These are phyloP conservation scores for Cephaloascus albidus DNA, from an alignment of 805 yeast species.

Conservation along the genomic window DNA sequence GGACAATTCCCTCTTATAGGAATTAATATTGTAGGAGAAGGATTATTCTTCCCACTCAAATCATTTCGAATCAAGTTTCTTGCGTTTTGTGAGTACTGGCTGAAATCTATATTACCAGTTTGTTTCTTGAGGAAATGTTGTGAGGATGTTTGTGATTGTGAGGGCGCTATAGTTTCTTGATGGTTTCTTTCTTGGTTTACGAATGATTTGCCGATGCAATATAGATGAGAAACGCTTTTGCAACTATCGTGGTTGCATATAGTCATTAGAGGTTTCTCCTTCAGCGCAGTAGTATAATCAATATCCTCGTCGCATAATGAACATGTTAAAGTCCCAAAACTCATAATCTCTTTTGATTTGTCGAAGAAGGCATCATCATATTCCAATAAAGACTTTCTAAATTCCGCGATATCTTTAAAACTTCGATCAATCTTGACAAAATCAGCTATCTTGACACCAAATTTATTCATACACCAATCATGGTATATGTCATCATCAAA, in stretches of 20 bases:
- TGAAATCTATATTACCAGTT: background rate
- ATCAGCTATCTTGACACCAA: constrained; percentile 12
- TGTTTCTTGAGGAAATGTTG: background rate
- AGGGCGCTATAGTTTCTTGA: background rate
- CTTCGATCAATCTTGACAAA: constrained; percentile 8
- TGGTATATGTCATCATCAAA: constrained; percentile 23
- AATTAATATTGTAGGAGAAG: constrained; percentile 6
- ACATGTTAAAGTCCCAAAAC: constrained; percentile 16
- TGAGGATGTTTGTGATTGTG: background rate
- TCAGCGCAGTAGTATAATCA: constrained; percentile 23
- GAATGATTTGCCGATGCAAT: constrained; percentile 21
- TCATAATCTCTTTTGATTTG: constrained; percentile 9
- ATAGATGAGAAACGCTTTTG: constrained; percentile 21
- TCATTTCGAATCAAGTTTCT: background rate
- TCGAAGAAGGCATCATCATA: constrained; percentile 6
- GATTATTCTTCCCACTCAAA: background rate
- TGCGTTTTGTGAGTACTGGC: background rate
- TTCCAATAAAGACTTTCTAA: constrained; percentile 9
- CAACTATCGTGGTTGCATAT: constrained; percentile 24
- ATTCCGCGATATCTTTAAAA: constrained; percentile 10
- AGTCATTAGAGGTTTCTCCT: constrained; percentile 18
- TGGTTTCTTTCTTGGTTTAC: constrained; percentile 1
- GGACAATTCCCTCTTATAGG: constrained; percentile 19
- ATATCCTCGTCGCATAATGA: constrained; percentile 16
- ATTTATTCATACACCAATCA: constrained; percentile 25